Evolutionary conservation across 2,329 filamentous ascomycete genomes (phyloP), one percentile per base, ranked within the genome.

Genomic region (Fusarium tricinctum): DNA sequence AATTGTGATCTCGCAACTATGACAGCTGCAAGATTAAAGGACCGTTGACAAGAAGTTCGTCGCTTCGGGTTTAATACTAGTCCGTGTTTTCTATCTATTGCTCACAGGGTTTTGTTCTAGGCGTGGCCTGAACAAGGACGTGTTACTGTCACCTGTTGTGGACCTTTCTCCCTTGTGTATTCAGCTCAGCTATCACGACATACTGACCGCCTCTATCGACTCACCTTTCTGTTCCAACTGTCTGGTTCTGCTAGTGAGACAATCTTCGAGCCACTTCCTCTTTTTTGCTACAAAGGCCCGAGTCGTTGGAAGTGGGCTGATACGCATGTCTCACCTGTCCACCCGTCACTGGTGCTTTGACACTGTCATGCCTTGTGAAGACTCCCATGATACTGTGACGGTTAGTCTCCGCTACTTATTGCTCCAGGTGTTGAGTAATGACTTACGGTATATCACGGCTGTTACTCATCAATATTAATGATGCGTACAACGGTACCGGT

Each of bases 321-420:
- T 26, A 12, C 12, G 19, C 33, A 40, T 65, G 65, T 66, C 54
- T 53, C 43, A 66, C 39, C 13, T 28, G 20, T n/a, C 17, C 23
- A 48, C 33, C 28, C 14, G 23, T 40, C n/a, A 12, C 47, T 66
- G 43, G 49, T 60, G 20, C 28, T 44, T 20, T 30, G 32, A 10
- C n/a, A 13, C 20, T 15, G 30, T 13, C 8, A 22, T 45, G n/a
- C 6, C 22, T 23, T 6, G 5, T 6, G 22, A 23, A 23, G 22
- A 23, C 22, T 56, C 6, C 20, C 12, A 32, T 42, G 20, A 20
- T 8, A 17, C 4, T 8, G 15, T 7, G 9, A 8, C 15, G 15
- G 26, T n/a, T 22, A 9, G 17, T 20, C 15, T 20, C n/a, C 43
- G 3, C 8, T n/a, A 8, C 13, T 22, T 43, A 38, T 19, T 12